phyloP scores from a whole-genome alignment of 768 basidiomycete genomes.

The Trametes villosa region DNA sequence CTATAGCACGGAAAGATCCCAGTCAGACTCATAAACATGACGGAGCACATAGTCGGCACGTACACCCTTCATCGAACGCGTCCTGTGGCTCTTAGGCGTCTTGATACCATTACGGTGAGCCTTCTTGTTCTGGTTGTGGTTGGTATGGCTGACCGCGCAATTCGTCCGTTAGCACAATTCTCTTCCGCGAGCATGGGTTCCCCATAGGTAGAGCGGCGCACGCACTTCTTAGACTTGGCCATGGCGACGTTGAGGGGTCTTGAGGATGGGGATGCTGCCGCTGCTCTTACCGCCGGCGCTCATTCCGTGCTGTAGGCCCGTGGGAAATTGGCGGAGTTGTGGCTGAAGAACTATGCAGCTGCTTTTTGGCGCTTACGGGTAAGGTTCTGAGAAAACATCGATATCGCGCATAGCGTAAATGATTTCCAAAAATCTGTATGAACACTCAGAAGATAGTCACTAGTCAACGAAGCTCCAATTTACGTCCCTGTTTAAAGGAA shows the following conservation, averaged over 20 bases:
- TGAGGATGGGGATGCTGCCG: conserved; percentile 24
- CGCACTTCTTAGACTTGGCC: conserved; percentile 99
- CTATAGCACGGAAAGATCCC: conserved; percentile 41
- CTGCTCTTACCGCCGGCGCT: background rate
- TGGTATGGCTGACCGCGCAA: conserved; percentile 66
- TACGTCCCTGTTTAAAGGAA: no score
- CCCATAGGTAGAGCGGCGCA: conserved; percentile 9
- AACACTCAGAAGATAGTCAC: no score
- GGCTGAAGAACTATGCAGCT: conserved; percentile 39
- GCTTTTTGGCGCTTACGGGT: background rate
- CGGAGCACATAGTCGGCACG: conserved; percentile 41
- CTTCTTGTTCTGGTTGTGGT: conserved; percentile 97
- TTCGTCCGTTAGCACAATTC: conserved; percentile 12
- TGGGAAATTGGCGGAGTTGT: conserved; percentile 19
- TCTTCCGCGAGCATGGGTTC: background rate
- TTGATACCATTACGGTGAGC: conserved; percentile 98
- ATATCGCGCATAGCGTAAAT: no score
- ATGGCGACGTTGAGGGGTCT: conserved; percentile 50
- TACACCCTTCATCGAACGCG: conserved; percentile 91
- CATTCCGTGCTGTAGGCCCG: background rate
- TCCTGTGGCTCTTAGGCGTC: conserved; percentile 70
- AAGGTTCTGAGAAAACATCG: background rate
- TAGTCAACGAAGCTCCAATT: no score
- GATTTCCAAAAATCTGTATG: background rate
- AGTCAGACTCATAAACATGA: background rate